Conservation (phyloP, 2,329 filamentous ascomycete genomes). For the Pseudogymnoascus sp. region DNA sequence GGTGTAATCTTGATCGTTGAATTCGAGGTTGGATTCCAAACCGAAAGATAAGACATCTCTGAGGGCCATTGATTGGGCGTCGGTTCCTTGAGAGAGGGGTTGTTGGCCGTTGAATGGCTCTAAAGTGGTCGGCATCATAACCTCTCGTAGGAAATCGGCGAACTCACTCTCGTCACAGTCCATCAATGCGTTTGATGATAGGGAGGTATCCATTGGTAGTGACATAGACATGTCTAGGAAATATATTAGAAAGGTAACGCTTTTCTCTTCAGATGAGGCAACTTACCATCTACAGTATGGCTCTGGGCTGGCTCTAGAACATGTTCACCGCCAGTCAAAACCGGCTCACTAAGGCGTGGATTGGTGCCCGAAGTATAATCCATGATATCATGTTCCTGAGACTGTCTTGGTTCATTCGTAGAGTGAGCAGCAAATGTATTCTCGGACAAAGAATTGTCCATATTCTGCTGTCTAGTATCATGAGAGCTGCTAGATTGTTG, state of each 20-base stretch:
- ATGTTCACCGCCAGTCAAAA: neutral
- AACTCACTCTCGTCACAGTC: neutral
- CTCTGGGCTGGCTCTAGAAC: neutral
- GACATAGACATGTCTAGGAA: neutral
- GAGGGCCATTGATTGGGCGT: neutral
- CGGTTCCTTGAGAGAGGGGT: neutral
- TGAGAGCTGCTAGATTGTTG: neutral
- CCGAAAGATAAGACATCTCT: slow-evolving; percentile 16
- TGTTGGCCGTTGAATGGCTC: slow-evolving; percentile 2
- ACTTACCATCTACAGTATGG: neutral
- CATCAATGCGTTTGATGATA: neutral
- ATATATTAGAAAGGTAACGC: neutral
- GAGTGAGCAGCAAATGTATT: neutral
- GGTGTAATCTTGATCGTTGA: slow-evolving; percentile 15
- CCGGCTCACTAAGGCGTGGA: neutral
- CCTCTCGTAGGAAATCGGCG: slow-evolving; percentile 14
- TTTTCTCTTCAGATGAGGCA: neutral
- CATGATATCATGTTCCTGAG: neutral
- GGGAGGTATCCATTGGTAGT: neutral
- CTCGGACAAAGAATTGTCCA: neutral
- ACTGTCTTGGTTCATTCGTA: neutral
- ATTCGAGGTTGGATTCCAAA: slow-evolving; percentile 14
- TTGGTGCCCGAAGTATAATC: neutral
- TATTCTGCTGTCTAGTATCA: neutral
- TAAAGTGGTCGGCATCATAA: slow-evolving; percentile 12